phyloP scores from a whole-genome alignment of 2,329 filamentous ascomycete species.

The Colletotrichum destructivum region DNA sequence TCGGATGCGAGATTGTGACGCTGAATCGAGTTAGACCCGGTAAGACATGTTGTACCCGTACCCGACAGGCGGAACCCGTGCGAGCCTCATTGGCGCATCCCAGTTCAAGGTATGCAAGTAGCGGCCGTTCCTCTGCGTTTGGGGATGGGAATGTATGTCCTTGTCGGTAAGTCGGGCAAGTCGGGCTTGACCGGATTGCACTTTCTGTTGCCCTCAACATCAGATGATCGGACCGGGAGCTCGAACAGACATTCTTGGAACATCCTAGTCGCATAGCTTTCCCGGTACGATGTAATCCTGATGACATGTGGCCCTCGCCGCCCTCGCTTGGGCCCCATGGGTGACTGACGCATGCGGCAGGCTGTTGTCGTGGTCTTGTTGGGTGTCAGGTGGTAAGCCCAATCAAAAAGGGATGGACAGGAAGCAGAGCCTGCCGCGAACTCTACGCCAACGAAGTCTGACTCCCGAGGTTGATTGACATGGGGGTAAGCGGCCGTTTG shows the following conservation, averaged over 20 bases:
- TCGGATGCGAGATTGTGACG: neutral
- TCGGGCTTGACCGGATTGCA: conserved; percentile 1
- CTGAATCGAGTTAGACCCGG: conserved; percentile 4
- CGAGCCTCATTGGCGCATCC: conserved; percentile 17
- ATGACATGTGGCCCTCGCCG: conserved; percentile 15
- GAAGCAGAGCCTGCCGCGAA: neutral
- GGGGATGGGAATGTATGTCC: neutral
- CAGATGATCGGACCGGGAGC: conserved; percentile 36
- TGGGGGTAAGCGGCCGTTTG: neutral
- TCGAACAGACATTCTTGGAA: conserved; percentile 38
- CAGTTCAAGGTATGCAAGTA: conserved; percentile 5
- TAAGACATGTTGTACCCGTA: conserved; percentile 28
- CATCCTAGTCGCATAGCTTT: conserved; percentile 9
- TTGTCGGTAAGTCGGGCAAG: conserved; percentile 8
- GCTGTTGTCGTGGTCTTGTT: neutral
- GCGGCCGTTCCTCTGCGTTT: neutral
- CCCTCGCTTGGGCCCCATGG: neutral
- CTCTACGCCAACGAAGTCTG: neutral
- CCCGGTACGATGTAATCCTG: conserved; percentile 2
- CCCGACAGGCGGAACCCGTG: conserved; percentile 35
- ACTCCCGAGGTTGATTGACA: no score
- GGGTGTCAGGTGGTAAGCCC: neutral
- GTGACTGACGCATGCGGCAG: neutral
- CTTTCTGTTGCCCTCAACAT: conserved; percentile 20
- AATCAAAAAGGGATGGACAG: neutral